phyloP scores from a whole-genome alignment of 2,329 filamentous ascomycete species.

The Cytospora mali region DNA sequence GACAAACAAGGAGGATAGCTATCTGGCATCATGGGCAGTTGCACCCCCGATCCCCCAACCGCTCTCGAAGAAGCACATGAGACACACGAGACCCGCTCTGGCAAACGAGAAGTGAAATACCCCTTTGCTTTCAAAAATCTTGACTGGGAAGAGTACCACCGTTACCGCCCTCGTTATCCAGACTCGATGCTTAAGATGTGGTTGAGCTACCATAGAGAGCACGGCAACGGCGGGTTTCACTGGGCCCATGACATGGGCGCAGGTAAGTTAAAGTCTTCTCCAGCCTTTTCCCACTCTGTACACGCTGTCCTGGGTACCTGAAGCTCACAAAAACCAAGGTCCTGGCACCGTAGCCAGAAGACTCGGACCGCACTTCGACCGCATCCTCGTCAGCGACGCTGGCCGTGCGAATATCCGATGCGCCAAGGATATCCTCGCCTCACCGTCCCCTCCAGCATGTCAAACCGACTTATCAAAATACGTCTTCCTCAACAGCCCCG shows the following conservation, averaged over 20 bases:
- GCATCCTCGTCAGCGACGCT: constrained; percentile 28
- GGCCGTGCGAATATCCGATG: constrained; percentile 27
- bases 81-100: constrained; percentile 12
- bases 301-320: not conserved
- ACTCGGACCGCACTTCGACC: constrained; percentile 20
- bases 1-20: not conserved
- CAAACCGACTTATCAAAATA: not conserved
- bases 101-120: constrained; percentile 26
- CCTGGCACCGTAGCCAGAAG: constrained; percentile 28
- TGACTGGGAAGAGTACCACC: constrained; percentile 32
- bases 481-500: constrained; percentile 26
- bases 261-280: constrained; percentile 19
- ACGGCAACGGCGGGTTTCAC: constrained; percentile 23
- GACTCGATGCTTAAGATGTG: constrained; percentile 29
- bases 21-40: constrained; percentile 6
- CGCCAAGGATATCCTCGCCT: constrained; percentile 19
- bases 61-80: constrained; percentile 28
- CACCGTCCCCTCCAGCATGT: not conserved
- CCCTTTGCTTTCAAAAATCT: constrained; percentile 31
- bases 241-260: constrained; percentile 29
- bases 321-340: constrained; percentile 12
- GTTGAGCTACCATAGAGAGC: constrained; percentile 27
- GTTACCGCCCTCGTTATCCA: constrained; percentile 29
- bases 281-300: not conserved
- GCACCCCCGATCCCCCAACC: not conserved